Evolutionary conservation across 2,329 filamentous ascomycete genomes (phyloP).

Genomic region (Microcera coccophila): DNA sequence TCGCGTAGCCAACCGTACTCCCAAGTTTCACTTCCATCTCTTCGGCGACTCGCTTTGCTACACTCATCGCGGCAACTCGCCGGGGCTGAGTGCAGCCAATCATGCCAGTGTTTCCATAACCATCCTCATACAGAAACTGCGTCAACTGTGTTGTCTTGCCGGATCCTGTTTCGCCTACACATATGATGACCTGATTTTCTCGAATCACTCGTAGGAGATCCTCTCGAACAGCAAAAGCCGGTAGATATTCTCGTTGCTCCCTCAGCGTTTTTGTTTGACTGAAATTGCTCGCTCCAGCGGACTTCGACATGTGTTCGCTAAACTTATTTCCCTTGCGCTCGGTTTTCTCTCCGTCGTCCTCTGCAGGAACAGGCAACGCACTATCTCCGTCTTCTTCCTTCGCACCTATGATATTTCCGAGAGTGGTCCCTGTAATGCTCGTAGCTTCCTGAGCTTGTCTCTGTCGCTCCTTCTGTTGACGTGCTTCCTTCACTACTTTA

Average conservation of each 20-base stretch:
- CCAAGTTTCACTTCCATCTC: slow-evolving; percentile 96
- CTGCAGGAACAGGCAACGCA: slow-evolving; percentile 70
- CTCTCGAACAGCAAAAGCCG: slow-evolving; percentile 93
- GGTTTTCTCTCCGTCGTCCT: slow-evolving; percentile 60
- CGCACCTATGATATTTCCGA: slow-evolving; percentile 93
- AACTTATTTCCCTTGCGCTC: slow-evolving; percentile 64
- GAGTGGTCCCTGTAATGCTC: slow-evolving; percentile 81
- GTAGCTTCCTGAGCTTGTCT: slow-evolving; percentile 94
- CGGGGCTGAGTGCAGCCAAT: slow-evolving; percentile 96
- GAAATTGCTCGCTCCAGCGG: slow-evolving; percentile 81
- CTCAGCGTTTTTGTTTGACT: slow-evolving; percentile 85
- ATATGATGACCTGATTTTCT: slow-evolving; percentile 95
- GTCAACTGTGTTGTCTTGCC: slow-evolving; percentile 97
- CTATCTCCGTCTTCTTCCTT: slow-evolving; percentile 93
- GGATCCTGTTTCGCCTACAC: slow-evolving; percentile 94
- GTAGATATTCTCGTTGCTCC: slow-evolving; percentile 89
- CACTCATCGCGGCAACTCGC: slow-evolving; percentile 97
- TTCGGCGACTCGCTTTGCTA: slow-evolving; percentile 95
- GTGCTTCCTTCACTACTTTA: slow-evolving; percentile 82
- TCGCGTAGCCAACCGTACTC: slow-evolving; percentile 87
- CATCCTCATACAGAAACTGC: slow-evolving; percentile 93
- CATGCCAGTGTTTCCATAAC: slow-evolving; percentile 81
- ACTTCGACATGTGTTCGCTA: slow-evolving; percentile 82
- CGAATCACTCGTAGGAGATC: slow-evolving; percentile 87
- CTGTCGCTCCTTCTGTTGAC: slow-evolving; percentile 88